A percentile compares a stretch with the other conserved stretches of the same genome.
phyloP scores from a whole-genome alignment of 208 protist species.

The Trypanosoma boissoni region DNA sequence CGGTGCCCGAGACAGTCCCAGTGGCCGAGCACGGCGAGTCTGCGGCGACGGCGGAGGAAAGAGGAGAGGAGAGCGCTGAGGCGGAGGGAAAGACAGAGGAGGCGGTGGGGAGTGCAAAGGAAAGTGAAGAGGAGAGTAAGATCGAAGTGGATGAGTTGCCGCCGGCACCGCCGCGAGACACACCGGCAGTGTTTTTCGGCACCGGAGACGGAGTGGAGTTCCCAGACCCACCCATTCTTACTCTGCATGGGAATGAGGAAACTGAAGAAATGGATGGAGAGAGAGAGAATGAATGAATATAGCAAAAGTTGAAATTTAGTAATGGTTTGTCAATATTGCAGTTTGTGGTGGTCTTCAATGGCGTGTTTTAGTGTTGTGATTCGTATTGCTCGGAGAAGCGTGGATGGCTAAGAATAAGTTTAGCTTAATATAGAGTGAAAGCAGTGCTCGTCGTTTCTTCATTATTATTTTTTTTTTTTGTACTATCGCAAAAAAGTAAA shows the following conservation, averaged over 20 bases:
- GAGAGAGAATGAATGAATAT: no score
- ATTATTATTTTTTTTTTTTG: conserved; percentile 22
- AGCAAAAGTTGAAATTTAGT: no score
- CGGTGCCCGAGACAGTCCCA: conserved; percentile 6
- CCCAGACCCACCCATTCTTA: background rate
- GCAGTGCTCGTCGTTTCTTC: conserved; percentile 2
- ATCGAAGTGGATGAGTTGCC: background rate
- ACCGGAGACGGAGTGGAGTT: background rate
- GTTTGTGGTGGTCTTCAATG: no score
- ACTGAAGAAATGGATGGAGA: no score
- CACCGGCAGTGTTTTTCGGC: background rate
- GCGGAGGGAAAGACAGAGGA: background rate
- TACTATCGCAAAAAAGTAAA: background rate
- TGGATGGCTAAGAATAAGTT: conserved; percentile 1
- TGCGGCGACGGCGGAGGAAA: background rate
- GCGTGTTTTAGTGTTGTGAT: no score
- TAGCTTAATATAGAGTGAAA: background rate
- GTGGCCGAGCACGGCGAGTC: conserved; percentile 1
- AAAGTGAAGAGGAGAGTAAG: background rate
- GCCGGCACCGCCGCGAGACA: background rate
- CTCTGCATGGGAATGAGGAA: background rate
- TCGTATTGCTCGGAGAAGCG: no score
- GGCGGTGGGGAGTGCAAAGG: background rate
- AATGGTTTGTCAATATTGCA: no score
- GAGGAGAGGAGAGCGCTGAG: background rate